Conservation (phyloP, 1,284 basidiomycete species). For the Leccinum ponderosum region DNA sequence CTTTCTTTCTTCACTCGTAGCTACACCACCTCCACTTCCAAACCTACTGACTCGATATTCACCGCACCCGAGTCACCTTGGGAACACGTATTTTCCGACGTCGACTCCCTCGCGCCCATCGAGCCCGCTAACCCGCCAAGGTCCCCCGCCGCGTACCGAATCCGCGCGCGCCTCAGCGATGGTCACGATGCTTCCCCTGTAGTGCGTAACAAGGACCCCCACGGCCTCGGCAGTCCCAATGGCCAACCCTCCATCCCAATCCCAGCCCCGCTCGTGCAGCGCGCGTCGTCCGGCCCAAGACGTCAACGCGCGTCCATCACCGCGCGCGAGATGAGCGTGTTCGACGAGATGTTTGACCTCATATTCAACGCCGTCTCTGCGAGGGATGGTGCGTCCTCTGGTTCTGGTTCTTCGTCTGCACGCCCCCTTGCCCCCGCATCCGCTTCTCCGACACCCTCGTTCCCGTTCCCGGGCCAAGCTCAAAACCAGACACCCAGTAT, state of each 20-base stretch:
- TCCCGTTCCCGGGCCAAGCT: neutral
- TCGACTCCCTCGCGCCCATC: conserved; percentile 34
- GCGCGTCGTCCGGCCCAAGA: conserved; percentile 11
- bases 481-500: conserved; percentile 14
- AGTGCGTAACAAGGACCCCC: neutral
- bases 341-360: conserved; percentile 72
- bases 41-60: conserved; percentile 37
- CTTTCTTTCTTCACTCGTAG: conserved; percentile 4
- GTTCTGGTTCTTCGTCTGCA: conserved; percentile 35
- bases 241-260: neutral
- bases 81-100: conserved; percentile 55
- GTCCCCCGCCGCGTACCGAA: conserved; percentile 15
- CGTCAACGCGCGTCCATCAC: conserved; percentile 62
- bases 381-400: conserved; percentile 21
- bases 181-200: neutral
- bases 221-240: neutral
- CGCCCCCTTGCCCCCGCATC: neutral
- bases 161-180: neutral
- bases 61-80: conserved; percentile 44
- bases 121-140: conserved; percentile 6
- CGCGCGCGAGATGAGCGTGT: conserved; percentile 59
- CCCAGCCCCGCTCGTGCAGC: conserved; percentile 3
- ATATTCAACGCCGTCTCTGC: conserved; percentile 60
- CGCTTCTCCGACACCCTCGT: neutral
- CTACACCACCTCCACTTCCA: neutral